phyloP scores from a whole-genome alignment of 495 filamentous ascomycete species.

The Neurospora cerealis region DNA sequence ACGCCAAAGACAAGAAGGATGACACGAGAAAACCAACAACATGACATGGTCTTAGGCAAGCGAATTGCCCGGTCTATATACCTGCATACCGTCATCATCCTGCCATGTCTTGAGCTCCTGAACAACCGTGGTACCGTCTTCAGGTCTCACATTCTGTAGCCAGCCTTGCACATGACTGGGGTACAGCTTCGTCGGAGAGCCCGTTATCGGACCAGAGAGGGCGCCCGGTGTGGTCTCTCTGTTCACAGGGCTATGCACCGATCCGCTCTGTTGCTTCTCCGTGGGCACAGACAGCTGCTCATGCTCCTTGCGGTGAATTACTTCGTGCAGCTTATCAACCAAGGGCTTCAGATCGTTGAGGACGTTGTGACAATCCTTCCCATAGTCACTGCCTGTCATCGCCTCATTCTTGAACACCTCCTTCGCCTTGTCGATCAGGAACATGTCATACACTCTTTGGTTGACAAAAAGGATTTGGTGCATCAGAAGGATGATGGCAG shows the following conservation, averaged over 20 bases:
- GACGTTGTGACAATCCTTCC: conserved; percentile 16
- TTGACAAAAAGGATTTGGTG: conserved; percentile 24
- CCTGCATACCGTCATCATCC: not conserved
- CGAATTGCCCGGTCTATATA: not conserved
- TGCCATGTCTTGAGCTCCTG: not conserved
- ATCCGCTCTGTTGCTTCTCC: conserved; percentile 3
- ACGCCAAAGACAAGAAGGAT: not conserved
- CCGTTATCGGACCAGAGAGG: not conserved
- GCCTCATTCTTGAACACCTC: conserved; percentile 19
- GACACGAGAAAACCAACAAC: not conserved
- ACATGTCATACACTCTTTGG: conserved; percentile 12
- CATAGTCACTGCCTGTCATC: conserved; percentile 15
- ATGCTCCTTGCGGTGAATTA: conserved; percentile 9
- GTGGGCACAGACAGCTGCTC: not conserved
- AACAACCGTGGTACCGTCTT: not conserved
- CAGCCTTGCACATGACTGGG: not conserved
- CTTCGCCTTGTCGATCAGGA: conserved; percentile 19
- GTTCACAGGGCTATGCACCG: not conserved
- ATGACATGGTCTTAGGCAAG: not conserved
- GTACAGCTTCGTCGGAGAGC: not conserved
- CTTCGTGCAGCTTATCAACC: conserved; percentile 11
- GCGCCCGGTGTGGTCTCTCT: not conserved
- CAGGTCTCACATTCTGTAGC: not conserved
- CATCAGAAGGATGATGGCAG: conserved; percentile 31
- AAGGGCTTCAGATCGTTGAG: conserved; percentile 15